Evolutionary conservation across 2,329 filamentous ascomycete species (phyloP).

Genomic region (Paecilomyces sp.): DNA sequence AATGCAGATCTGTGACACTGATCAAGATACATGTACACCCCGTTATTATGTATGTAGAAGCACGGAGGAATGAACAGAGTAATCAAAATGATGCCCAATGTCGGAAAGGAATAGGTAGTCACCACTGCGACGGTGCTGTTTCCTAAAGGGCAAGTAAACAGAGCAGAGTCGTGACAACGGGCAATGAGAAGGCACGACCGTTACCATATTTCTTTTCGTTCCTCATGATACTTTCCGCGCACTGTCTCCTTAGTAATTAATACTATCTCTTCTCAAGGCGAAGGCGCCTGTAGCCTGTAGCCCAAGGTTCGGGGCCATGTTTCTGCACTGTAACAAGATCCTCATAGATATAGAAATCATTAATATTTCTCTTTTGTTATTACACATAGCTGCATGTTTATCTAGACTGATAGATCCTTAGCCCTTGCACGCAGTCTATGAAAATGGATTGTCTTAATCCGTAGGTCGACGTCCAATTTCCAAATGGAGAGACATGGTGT

Average conservation of each 20-base stretch:
- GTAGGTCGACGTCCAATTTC: not conserved
- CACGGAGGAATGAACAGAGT: not conserved
- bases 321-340: too few relatives aligned
- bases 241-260: too few relatives aligned
- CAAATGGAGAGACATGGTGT: too few relatives aligned
- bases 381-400: too few relatives aligned
- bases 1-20: conserved; percentile 5
- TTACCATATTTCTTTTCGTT: not conserved
- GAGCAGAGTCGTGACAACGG: not conserved
- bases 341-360: not conserved
- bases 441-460: not conserved
- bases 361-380: too few relatives aligned
- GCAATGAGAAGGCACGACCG: not conserved
- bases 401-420: too few relatives aligned
- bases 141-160: not conserved
- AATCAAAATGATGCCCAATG: not conserved
- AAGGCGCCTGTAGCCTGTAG: too few relatives aligned
- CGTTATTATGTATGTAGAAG: not conserved
- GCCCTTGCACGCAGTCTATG: too few relatives aligned
- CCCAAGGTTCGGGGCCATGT: too few relatives aligned
- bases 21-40: not conserved
- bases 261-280: too few relatives aligned
- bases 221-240: too few relatives aligned
- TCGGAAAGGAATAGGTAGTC: not conserved
- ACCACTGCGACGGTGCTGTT: not conserved